These are phyloP conservation scores for Mycena galericulata DNA, from an alignment of 768 basidiomycete species.

Conservation along the genomic window DNA sequence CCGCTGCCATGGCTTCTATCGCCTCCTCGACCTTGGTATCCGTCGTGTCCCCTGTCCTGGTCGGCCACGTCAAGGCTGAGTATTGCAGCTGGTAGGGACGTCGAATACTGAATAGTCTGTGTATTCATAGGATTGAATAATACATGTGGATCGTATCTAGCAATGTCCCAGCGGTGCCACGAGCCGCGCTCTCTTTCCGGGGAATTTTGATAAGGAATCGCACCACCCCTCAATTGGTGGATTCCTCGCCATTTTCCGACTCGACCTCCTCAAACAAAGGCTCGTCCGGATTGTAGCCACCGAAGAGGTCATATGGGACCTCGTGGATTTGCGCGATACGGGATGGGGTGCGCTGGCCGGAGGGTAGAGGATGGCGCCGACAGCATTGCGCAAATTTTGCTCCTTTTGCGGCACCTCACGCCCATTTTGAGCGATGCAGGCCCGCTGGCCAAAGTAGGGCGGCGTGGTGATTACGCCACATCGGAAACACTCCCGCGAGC, in stretches of 20 bases:
- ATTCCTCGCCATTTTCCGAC: constrained; percentile 30
- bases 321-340: constrained; percentile 16
- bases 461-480: constrained; percentile 15
- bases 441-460: not conserved
- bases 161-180: constrained; percentile 21
- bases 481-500: constrained; percentile 16
- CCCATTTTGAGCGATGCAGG: not conserved
- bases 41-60: no score
- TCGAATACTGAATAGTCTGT: constrained; percentile 14
- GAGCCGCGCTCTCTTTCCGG: constrained; percentile 1
- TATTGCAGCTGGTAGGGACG: no score
- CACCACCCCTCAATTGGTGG: constrained; percentile 23
- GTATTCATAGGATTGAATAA: constrained; percentile 21
- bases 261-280: not conserved
- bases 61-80: no score
- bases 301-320: constrained; percentile 19
- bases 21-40: no score
- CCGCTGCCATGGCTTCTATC: no score
- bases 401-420: not conserved
- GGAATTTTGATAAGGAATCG: constrained; percentile 21
- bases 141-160: constrained; percentile 19
- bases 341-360: not conserved
- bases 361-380: constrained; percentile 2
- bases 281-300: constrained; percentile 5
- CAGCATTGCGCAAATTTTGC: not conserved